Evolutionary conservation across 1,284 basidiomycete genomes (phyloP).

Genomic region (Irpex sp.): DNA sequence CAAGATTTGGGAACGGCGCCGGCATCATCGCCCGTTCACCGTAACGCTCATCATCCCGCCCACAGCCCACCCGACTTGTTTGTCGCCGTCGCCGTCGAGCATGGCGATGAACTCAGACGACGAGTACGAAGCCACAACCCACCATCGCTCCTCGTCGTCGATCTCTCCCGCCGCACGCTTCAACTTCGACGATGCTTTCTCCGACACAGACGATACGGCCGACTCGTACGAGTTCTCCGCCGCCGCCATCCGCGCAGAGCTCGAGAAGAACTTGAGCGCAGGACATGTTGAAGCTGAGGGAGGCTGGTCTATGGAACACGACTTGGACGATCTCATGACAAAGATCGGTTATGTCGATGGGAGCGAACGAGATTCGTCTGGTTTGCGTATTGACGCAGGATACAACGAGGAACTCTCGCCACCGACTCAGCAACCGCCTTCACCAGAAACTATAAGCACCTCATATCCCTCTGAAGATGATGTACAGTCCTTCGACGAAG

Average conservation of each 20-base stretch:
- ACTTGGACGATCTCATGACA: constrained; percentile 16
- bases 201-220: constrained; percentile 48
- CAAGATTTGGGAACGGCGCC: neutral
- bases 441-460: constrained; percentile 17
- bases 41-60: neutral
- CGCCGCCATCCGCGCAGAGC: constrained; percentile 53
- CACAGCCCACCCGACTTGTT: neutral
- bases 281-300: constrained; percentile 11
- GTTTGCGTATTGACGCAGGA: constrained; percentile 43
- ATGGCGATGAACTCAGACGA: constrained; percentile 15
- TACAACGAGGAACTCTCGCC: constrained; percentile 28
- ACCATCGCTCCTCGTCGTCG: constrained; percentile 2
- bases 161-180: constrained; percentile 22
- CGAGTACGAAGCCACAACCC: constrained; percentile 8
- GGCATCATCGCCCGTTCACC: neutral
- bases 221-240: constrained; percentile 50
- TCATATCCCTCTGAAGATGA: constrained; percentile 21
- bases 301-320: constrained; percentile 16
- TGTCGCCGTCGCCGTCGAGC: neutral
- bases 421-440: constrained; percentile 19
- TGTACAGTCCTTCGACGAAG: constrained; percentile 26
- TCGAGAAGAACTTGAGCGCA: constrained; percentile 42
- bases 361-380: constrained; percentile 50
- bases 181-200: constrained; percentile 68
- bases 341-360: constrained; percentile 30